A percentile compares a stretch with the other conserved stretches of the same genome.
phyloP scores from a whole-genome alignment of 495 filamentous ascomycete species.

The Elaphomyces granulatus region DNA sequence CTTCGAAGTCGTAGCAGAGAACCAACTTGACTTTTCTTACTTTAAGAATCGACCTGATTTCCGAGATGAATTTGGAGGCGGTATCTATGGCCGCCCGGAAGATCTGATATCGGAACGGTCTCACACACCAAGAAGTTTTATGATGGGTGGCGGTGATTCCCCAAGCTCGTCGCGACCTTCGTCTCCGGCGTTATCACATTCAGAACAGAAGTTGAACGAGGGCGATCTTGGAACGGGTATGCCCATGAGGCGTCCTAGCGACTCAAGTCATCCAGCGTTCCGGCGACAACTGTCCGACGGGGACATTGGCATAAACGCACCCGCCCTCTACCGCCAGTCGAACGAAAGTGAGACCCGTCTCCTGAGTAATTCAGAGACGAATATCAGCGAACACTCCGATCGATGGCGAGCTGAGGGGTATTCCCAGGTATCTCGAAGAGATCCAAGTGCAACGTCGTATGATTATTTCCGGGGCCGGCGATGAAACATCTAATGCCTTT shows the following conservation, averaged over 20 bases:
- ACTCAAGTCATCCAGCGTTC: constrained; percentile 24
- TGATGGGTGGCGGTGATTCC: constrained; percentile 24
- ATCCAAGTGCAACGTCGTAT: constrained; percentile 23
- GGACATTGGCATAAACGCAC: constrained; percentile 1
- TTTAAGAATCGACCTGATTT: constrained; percentile 86
- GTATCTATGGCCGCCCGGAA: constrained; percentile 54
- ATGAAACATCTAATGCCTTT: no score
- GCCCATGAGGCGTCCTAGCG: constrained; percentile 2
- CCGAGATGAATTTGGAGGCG: constrained; percentile 69
- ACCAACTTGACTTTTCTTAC: constrained; percentile 82
- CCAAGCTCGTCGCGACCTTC: constrained; percentile 33
- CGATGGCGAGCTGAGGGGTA: constrained; percentile 36
- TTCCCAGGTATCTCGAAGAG: constrained; percentile 33
- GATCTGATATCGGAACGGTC: constrained; percentile 50
- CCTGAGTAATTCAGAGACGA: constrained; percentile 26
- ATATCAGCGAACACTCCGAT: constrained; percentile 13
- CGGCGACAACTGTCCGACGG: constrained; percentile 16
- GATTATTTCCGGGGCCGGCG: constrained; percentile 24
- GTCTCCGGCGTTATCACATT: constrained; percentile 26
- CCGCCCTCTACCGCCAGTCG: constrained; percentile 19
- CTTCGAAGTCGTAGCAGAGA: constrained; percentile 84
- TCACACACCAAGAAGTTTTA: constrained; percentile 45
- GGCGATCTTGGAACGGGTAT: constrained; percentile 8
- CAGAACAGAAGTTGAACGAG: constrained; percentile 17
- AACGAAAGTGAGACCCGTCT: constrained; percentile 35